Percentiles rank a stretch among this genome's conserved stretches.
phyloP scores from a whole-genome alignment of 2,329 filamentous ascomycete species.

The Fusarium circinatum region DNA sequence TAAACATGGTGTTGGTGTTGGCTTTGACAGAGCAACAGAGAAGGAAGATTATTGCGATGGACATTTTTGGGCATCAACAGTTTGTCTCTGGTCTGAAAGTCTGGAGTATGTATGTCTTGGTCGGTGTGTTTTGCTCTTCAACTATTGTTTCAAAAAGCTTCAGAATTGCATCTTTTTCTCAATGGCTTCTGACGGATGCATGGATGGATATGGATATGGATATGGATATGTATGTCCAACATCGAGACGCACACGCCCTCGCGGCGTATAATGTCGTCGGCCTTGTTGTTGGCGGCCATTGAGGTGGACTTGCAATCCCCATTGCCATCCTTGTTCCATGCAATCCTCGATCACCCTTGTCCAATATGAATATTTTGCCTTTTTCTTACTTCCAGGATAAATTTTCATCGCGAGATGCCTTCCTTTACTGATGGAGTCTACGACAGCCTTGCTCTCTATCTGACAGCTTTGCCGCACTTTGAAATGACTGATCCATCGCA shows the following conservation, averaged over 20 bases:
- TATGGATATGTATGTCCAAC: conserved; percentile 21
- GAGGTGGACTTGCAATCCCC: conserved; percentile 34
- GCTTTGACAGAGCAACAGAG: conserved; percentile 12
- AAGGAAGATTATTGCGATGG: conserved; percentile 6
- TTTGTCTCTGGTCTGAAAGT: conserved; percentile 6
- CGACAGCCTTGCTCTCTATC: conserved; percentile 9
- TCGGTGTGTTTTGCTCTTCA: conserved; percentile 6
- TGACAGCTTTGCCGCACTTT: conserved; percentile 1
- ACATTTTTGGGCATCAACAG: conserved; percentile 22
- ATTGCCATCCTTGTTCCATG: conserved; percentile 41
- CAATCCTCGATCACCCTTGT: conserved; percentile 33
- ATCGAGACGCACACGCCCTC: conserved; percentile 32
- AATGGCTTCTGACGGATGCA: not conserved
- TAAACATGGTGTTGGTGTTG: conserved; percentile 1
- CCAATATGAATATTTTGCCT: conserved; percentile 28
- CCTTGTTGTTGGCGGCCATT: conserved; percentile 32
- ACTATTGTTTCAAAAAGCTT: conserved; percentile 11
- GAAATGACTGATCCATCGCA: conserved; percentile 16
- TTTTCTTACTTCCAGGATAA: conserved; percentile 7
- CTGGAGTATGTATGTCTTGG: not conserved
- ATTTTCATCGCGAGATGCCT: conserved; percentile 19
- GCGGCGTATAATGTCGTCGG: conserved; percentile 35
- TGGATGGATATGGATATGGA: conserved; percentile 21
- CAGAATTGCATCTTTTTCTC: conserved; percentile 3
- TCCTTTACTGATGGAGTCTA: conserved; percentile 10